Percentiles rank a stretch among this genome's conserved stretches.
Evolutionary conservation across 208 protist species (phyloP).

Genomic region (Crithidia expoeki): DNA sequence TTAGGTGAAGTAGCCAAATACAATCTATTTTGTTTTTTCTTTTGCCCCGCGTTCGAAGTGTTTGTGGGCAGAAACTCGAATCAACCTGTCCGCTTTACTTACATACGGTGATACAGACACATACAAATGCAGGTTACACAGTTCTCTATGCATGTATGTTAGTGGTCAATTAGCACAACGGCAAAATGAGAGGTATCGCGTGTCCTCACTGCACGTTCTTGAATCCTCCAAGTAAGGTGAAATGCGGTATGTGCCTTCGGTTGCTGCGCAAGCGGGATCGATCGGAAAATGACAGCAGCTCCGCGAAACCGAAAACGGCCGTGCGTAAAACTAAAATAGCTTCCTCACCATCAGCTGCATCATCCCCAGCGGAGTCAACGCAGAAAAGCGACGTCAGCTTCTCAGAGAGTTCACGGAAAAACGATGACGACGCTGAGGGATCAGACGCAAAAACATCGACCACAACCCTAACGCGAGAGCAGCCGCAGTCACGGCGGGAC

Average conservation of each 20-base stretch:
- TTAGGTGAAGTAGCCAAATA: too few species aligned
- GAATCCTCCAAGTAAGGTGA: slow-evolving; percentile 40
- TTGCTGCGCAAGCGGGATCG: slow-evolving; percentile 45
- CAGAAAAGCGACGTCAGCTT: neutral
- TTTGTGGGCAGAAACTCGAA: too few species aligned
- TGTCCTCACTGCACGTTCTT: slow-evolving; percentile 78
- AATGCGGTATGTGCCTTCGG: slow-evolving; percentile 64
- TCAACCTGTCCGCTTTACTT: too few species aligned
- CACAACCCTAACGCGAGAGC: neutral
- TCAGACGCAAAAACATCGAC: neutral
- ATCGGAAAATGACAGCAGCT: neutral
- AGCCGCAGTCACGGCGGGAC: neutral
- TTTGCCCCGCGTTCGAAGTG: too few species aligned
- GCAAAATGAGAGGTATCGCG: slow-evolving; percentile 30
- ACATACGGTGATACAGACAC: too few species aligned
- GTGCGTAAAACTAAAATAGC: neutral
- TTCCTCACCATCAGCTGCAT: neutral
- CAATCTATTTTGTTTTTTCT: too few species aligned
- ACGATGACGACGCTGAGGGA: neutral
- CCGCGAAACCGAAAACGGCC: neutral
- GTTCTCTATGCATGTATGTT: neutral
- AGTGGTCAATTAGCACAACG: neutral
- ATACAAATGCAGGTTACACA: too few species aligned
- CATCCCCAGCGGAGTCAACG: neutral
- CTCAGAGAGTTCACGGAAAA: neutral